Evolutionary conservation across 2,329 filamentous ascomycete species (phyloP).

Genomic region (Trichoderma pleuroti): DNA sequence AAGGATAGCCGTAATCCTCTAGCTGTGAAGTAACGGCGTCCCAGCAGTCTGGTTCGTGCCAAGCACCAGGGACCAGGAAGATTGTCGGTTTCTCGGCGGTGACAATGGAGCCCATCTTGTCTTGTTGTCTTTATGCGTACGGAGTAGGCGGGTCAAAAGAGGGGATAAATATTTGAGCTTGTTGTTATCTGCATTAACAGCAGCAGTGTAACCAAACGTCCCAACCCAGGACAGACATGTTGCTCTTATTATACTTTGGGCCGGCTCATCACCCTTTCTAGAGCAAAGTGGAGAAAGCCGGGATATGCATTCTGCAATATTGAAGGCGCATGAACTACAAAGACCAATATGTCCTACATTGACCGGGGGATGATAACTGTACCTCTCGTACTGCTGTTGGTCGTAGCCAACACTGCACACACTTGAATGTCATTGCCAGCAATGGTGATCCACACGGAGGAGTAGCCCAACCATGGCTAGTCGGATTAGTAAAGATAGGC

Average conservation of each 20-base stretch:
- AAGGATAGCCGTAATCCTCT: not conserved
- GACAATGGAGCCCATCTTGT: not conserved
- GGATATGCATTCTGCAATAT: not conserved
- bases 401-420: not conserved
- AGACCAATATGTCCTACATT: not conserved
- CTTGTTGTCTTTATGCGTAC: not conserved
- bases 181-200: not conserved
- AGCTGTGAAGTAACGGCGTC: not conserved
- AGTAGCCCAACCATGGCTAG: not conserved
- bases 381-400: not conserved
- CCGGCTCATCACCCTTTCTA: not conserved
- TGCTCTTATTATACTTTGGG: not conserved
- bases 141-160: not conserved
- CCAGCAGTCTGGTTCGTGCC: not conserved
- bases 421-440: not conserved
- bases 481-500: not conserved
- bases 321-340: not conserved
- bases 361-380: not conserved
- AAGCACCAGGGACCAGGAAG: not conserved
- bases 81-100: not conserved
- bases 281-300: not conserved
- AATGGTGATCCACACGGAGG: not conserved
- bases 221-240: not conserved
- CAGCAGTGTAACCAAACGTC: not conserved
- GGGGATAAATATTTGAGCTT: not conserved